Conservation (phyloP, 352 stramenopile species). For the Globisporangium cystogenes region DNA sequence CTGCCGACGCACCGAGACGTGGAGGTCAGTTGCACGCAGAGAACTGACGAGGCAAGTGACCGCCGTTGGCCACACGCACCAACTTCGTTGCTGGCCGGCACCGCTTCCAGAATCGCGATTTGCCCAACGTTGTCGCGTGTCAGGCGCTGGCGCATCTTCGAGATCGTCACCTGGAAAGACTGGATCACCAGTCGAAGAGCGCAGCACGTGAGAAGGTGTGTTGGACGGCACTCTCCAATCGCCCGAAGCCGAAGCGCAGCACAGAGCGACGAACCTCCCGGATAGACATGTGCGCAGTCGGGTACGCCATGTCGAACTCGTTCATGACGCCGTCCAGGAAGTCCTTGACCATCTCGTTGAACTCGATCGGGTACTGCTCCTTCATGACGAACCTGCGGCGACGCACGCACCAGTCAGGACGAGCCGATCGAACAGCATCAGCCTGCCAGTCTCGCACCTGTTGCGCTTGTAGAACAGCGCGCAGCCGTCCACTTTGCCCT, state of each 20-base stretch:
- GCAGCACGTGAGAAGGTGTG: not conserved
- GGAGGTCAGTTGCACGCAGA: not conserved
- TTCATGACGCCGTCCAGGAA: conserved; percentile 64
- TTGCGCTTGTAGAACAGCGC: conserved; percentile 97
- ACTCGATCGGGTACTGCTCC: conserved; percentile 94
- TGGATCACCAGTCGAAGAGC: not conserved
- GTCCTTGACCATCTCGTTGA: conserved; percentile 92
- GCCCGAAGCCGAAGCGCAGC: too few relatives aligned
- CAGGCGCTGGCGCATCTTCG: conserved; percentile 82
- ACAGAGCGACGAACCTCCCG: conserved; percentile 30
- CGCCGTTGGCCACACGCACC: too few relatives aligned
- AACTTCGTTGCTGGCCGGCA: conserved; percentile 75
- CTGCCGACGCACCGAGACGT: too few relatives aligned
- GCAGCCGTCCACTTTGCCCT: conserved; percentile 98
- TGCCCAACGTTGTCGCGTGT: conserved; percentile 98
- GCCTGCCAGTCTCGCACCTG: conserved; percentile 75
- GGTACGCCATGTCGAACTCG: conserved; percentile 77
- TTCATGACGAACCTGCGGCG: conserved; percentile 74
- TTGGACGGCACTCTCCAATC: not conserved
- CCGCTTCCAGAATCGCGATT: conserved; percentile 95
- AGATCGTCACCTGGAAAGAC: conserved; percentile 38
- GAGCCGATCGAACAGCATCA: not conserved
- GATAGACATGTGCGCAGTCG: conserved; percentile 48
- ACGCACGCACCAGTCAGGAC: not conserved
- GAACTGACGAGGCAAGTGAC: too few relatives aligned